Evolutionary conservation across 73 alveolate genomes (phyloP).

Genomic region (Diophrys sp.): DNA sequence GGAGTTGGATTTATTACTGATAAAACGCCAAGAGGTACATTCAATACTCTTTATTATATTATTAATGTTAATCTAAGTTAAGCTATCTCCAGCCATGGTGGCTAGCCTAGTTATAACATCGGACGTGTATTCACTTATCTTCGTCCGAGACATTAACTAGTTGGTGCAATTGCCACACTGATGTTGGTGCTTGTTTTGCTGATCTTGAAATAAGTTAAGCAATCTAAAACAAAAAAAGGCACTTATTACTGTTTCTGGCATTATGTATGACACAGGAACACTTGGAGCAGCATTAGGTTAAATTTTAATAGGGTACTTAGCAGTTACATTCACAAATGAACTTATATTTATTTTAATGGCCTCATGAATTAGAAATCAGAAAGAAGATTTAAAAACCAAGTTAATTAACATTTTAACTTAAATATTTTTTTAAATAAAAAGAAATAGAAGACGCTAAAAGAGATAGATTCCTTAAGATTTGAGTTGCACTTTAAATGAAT

Average conservation of each 20-base stretch:
- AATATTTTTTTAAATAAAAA: too few species aligned
- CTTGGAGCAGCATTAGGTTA: slow-evolving; percentile 37
- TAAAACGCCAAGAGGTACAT: slow-evolving; percentile 19
- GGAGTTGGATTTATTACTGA: slow-evolving; percentile 52
- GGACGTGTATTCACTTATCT: slow-evolving; percentile 9
- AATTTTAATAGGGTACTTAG: slow-evolving; percentile 6
- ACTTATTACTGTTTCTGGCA: slow-evolving; percentile 64
- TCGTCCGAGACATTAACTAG: slow-evolving; percentile 45
- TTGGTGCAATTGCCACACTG: slow-evolving; percentile 53
- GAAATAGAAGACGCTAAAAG: too few species aligned
- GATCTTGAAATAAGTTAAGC: slow-evolving; percentile 59
- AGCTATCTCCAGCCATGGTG: slow-evolving; percentile 39
- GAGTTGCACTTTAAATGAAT: too few species aligned
- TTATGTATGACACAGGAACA: slow-evolving; percentile 25
- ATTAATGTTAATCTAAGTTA: too few species aligned
- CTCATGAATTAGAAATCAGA: neutral
- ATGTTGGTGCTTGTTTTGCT: slow-evolving; percentile 51
- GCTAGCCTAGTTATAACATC: slow-evolving; percentile 39
- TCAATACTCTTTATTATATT: too few species aligned
- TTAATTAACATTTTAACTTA: neutral
- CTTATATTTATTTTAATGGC: slow-evolving; percentile 20
- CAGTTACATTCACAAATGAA: slow-evolving; percentile 1
- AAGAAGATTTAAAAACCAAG: neutral
- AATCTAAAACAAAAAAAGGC: slow-evolving; percentile 44
- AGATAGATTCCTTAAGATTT: too few species aligned